These are phyloP conservation scores for Prunella vulgaris DNA, from an alignment of 257 asterid species.

Conservation along the genomic window DNA sequence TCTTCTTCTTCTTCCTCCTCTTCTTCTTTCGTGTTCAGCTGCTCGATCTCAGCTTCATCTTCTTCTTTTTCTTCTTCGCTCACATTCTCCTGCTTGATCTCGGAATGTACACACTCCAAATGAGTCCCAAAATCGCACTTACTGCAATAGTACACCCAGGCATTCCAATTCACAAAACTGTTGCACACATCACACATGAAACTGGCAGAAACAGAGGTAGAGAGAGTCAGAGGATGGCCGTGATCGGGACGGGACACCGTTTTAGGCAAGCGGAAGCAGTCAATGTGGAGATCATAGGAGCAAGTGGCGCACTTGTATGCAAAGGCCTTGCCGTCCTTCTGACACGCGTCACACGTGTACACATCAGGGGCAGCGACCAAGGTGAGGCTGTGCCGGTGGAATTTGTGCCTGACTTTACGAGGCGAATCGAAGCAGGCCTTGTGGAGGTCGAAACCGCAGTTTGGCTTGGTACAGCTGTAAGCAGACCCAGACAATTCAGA, in stretches of 20 bases:
- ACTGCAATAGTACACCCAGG: no score
- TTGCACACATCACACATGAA: no score
- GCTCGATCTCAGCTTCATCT: neutral
- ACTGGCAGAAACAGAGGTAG: slow-evolving; percentile 25
- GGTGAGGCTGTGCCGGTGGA: slow-evolving; percentile 42
- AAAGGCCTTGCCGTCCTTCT: slow-evolving; percentile 37
- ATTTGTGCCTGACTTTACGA: slow-evolving; percentile 34
- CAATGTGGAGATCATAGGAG: slow-evolving; percentile 34
- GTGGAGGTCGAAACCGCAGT: slow-evolving; percentile 53
- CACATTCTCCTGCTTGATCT: neutral
- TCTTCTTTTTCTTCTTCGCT: neutral
- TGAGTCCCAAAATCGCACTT: no score
- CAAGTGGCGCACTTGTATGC: slow-evolving; percentile 42
- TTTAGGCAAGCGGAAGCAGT: slow-evolving; percentile 27
- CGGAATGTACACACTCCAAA: no score
- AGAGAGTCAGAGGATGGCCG: slow-evolving; percentile 33
- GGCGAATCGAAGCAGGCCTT: slow-evolving; percentile 52
- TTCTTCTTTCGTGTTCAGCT: neutral
- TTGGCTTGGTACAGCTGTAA: slow-evolving; percentile 38
- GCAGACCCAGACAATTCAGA: slow-evolving; percentile 29
- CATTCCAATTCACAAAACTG: no score
- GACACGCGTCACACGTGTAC: slow-evolving; percentile 52
- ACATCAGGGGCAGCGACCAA: slow-evolving; percentile 35
- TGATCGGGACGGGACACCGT: slow-evolving; percentile 35
- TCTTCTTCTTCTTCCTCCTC: neutral